Conservation (phyloP, 2,329 filamentous ascomycete genomes). For the Scedosporium minutisporum region DNA sequence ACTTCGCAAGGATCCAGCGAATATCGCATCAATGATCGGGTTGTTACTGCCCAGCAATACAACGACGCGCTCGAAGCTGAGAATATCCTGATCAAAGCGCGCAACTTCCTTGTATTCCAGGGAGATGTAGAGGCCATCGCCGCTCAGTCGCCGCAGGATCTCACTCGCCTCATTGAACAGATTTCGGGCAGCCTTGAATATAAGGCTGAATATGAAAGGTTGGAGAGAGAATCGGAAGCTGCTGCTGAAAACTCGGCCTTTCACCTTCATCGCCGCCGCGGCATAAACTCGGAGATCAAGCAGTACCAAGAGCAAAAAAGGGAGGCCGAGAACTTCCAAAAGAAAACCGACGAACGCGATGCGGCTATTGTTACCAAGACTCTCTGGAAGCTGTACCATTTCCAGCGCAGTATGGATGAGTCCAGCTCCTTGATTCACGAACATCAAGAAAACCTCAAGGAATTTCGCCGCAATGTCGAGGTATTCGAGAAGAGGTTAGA, state of each 20-base stretch:
- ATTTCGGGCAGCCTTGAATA: conserved; percentile 94
- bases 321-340: conserved; percentile 87
- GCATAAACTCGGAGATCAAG: conserved; percentile 96
- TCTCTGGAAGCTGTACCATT: conserved; percentile 93
- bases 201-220: conserved; percentile 83
- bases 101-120: conserved; percentile 97
- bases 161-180: conserved; percentile 90
- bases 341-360: conserved; percentile 83
- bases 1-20: conserved; percentile 82
- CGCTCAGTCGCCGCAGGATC: conserved; percentile 84
- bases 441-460: conserved; percentile 90
- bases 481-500: conserved; percentile 74
- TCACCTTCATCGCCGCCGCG: conserved; percentile 78
- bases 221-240: conserved; percentile 80
- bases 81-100: conserved; percentile 94
- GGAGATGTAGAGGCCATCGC: conserved; percentile 97
- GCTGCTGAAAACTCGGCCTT: conserved; percentile 82
- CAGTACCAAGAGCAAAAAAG: conserved; percentile 95
- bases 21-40: conserved; percentile 90
- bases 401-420: conserved; percentile 86
- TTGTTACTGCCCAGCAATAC: conserved; percentile 84
- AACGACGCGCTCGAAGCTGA: conserved; percentile 86
- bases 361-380: conserved; percentile 87
- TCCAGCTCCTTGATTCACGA: conserved; percentile 84
- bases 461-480: conserved; percentile 79